phyloP scores from a whole-genome alignment of 306 rosid genomes.

The Argentina anserina region DNA sequence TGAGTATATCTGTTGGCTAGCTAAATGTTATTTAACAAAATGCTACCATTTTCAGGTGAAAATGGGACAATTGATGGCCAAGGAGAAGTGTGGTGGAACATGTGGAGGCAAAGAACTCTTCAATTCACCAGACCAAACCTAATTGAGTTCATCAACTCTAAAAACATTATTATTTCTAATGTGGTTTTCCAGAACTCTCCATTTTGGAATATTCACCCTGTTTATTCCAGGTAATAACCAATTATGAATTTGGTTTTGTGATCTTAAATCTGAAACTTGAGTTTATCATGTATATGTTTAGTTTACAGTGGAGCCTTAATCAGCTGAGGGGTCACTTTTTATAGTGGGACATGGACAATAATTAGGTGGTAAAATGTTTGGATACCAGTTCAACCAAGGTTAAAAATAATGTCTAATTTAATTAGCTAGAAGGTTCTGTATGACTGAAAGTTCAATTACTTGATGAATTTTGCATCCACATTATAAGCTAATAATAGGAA shows the following conservation, averaged over 20 bases:
- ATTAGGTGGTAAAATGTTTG: not conserved
- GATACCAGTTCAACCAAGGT: not conserved
- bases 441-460: not conserved
- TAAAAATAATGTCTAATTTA: not conserved
- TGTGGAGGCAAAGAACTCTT: conserved; percentile 92
- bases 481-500: not conserved
- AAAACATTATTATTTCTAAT: conserved; percentile 64
- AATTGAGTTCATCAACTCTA: conserved; percentile 71
- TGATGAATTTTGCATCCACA: not conserved
- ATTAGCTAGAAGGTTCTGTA: not conserved
- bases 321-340: not conserved
- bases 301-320: not conserved
- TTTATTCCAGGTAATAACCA: conserved; percentile 70
- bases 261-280: not conserved
- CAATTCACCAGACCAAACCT: conserved; percentile 82
- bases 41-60: conserved; percentile 45
- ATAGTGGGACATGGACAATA: not conserved
- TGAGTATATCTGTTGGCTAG: not conserved
- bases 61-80: conserved; percentile 96
- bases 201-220: conserved; percentile 96
- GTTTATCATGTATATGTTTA: not conserved
- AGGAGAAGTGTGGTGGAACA: conserved; percentile 93
- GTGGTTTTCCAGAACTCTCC: conserved; percentile 82
- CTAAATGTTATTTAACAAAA: not conserved
- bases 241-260: not conserved